Conservation (phyloP, 108 stramenopile species). For the Nitzschia sp. region DNA sequence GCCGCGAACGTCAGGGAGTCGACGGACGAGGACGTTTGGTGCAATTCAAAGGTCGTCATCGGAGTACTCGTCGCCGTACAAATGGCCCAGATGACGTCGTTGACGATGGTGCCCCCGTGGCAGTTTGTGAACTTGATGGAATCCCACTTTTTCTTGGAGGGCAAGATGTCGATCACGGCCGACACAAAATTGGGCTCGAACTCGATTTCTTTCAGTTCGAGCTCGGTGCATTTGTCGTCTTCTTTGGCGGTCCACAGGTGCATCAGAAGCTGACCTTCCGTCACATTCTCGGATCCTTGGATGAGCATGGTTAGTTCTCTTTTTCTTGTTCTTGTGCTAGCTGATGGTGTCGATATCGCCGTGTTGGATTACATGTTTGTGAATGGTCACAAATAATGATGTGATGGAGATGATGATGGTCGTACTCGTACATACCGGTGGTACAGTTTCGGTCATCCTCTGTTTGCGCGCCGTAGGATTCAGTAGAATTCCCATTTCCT, state of each 20-base stretch:
- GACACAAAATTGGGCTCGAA: not conserved
- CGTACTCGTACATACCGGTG: too few species aligned
- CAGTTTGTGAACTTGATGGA: slow-evolving; percentile 8
- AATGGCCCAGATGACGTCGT: slow-evolving; percentile 10
- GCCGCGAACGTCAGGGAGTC: slow-evolving; percentile 3
- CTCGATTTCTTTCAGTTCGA: slow-evolving; percentile 15
- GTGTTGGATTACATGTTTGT: too few species aligned
- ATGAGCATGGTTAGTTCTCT: slow-evolving; percentile 12
- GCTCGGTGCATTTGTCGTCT: not conserved
- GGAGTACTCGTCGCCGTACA: slow-evolving; percentile 2
- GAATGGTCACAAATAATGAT: too few species aligned
- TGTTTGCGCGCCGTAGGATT: too few species aligned
- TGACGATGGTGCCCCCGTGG: slow-evolving; percentile 9
- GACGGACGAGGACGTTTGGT: not conserved
- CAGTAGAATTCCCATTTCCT: too few species aligned
- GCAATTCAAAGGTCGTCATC: not conserved
- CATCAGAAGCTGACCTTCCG: not conserved
- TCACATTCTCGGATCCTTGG: not conserved
- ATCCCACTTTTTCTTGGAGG: slow-evolving; percentile 2
- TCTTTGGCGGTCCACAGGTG: slow-evolving; percentile 8
- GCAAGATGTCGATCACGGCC: slow-evolving; percentile 1
- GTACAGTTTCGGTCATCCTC: too few species aligned
- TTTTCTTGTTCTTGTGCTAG: too few species aligned
- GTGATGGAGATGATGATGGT: too few species aligned
- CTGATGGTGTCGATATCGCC: too few species aligned